Evolutionary conservation across 768 basidiomycete species (phyloP).

Genomic region (Lentinula aciculospora): DNA sequence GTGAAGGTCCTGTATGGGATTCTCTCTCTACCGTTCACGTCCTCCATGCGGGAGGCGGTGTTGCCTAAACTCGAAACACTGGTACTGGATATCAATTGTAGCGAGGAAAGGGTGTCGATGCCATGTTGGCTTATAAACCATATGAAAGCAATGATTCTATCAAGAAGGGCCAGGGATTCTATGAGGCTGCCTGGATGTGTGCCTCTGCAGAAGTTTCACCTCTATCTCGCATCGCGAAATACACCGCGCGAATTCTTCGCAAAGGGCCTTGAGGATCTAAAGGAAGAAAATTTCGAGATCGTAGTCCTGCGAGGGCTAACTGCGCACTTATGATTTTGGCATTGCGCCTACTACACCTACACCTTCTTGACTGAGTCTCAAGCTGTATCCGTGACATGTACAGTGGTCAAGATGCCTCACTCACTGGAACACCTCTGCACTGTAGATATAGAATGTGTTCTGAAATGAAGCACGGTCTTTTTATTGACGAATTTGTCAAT

Average conservation of each 20-base stretch:
- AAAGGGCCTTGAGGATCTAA: background rate
- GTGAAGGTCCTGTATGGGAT: background rate
- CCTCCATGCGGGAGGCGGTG: background rate
- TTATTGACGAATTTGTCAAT: background rate
- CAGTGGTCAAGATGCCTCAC: too few species aligned
- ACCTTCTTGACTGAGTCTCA: too few species aligned
- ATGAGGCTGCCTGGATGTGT: background rate
- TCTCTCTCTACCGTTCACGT: background rate
- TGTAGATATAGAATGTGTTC: too few species aligned
- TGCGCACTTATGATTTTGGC: too few species aligned
- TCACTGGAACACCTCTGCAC: too few species aligned
- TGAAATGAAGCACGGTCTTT: too few species aligned
- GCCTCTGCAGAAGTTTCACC: background rate
- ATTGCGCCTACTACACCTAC: too few species aligned
- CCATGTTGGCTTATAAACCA: background rate
- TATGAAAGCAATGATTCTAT: background rate
- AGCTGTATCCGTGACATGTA: too few species aligned
- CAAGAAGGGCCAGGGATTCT: background rate
- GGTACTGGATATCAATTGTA: background rate
- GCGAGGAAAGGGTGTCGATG: background rate
- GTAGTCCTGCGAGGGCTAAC: background rate
- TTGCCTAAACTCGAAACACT: background rate
- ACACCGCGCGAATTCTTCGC: background rate
- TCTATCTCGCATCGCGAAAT: background rate
- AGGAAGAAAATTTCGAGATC: background rate